Evolutionary conservation across 192 early-diverging fungal genomes (phyloP).

Genomic region (Backusella westeae): DNA sequence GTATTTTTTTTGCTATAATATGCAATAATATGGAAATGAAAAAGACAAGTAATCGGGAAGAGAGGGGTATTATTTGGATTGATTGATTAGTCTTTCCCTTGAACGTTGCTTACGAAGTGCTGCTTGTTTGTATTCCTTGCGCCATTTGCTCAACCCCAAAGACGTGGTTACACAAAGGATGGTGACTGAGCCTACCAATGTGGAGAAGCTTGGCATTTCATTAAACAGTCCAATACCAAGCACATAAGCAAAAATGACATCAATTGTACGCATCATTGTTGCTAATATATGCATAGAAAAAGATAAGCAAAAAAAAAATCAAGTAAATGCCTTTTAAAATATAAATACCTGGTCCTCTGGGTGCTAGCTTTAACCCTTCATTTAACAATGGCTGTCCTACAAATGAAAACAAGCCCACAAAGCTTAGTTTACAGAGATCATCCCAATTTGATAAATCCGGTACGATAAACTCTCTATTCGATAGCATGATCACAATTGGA

Average conservation of each 20-base stretch:
- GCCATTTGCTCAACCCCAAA: conserved; percentile 65
- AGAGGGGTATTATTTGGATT: conserved; percentile 2
- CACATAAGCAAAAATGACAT: conserved; percentile 77
- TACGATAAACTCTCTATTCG: conserved; percentile 37
- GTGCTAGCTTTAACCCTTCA: conserved; percentile 68
- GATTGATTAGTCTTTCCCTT: background rate
- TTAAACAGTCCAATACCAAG: conserved; percentile 68
- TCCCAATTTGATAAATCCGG: conserved; percentile 38
- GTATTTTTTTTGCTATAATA: background rate
- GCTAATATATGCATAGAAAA: background rate
- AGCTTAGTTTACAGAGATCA: conserved; percentile 24
- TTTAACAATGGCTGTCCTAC: conserved; percentile 71
- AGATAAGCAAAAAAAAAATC: background rate
- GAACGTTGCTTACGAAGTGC: background rate
- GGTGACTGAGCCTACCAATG: conserved; percentile 54
- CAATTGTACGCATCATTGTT: conserved; percentile 72
- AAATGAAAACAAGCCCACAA: conserved; percentile 62
- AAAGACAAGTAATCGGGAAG: background rate
- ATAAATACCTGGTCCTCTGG: conserved; percentile 57
- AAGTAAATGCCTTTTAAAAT: background rate
- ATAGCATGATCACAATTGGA: conserved; percentile 37
- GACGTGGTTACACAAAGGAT: conserved; percentile 62
- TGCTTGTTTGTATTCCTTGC: background rate
- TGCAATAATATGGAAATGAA: background rate
- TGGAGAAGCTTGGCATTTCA: conserved; percentile 56